Evolutionary conservation across 306 rosid genomes (phyloP), one percentile per base, ranked within the genome.

Genomic region (Citrullus amarus): DNA sequence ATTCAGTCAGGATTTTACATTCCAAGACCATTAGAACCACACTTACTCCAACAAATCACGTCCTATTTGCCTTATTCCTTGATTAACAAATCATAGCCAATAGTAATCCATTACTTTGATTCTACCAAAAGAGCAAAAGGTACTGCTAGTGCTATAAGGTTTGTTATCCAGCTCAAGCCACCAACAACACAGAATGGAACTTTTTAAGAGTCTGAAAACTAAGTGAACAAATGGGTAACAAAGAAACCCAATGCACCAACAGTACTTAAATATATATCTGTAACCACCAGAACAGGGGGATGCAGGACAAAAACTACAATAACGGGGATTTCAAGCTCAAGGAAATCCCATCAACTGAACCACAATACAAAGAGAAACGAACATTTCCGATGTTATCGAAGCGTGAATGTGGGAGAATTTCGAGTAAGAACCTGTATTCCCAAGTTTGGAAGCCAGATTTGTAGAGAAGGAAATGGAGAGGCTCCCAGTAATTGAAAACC

Each of bases 401-500:
- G 77, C 44, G 28, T 50, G 82, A 79, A 4, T 9, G 36, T n/a
- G 55, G 59, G 53, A 73, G 60, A 73, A 55, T 28, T 30, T 16
- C 1, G 65, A 76, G 57, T 1, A 1, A 51, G 57, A 46, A 80
- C 97, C 98, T 91, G 82, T 96, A 96, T 84, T 95, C 99, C 99
- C 99, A 95, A 20, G 99, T 95, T 20, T 95, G 99, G 79, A 95
- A 95, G 38, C 97, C 97, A 86, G 93, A 87, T 91, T 90, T 92
- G 87, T 88, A 91, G 79, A 95, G 96, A 81, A 95, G 97, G 80
- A n/a, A 95, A 86, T 95, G 99, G 62, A 95, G 93, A 61, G 99
- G 99, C 58, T 92, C 99, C 99, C 98, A 96, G 81, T 96, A 92
- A 86, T 92, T 96, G 89, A 91, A 96, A 82, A 96, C 98, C 79